phyloP scores from a whole-genome alignment of 2,329 filamentous ascomycete genomes.

The Penicillium sp. region DNA sequence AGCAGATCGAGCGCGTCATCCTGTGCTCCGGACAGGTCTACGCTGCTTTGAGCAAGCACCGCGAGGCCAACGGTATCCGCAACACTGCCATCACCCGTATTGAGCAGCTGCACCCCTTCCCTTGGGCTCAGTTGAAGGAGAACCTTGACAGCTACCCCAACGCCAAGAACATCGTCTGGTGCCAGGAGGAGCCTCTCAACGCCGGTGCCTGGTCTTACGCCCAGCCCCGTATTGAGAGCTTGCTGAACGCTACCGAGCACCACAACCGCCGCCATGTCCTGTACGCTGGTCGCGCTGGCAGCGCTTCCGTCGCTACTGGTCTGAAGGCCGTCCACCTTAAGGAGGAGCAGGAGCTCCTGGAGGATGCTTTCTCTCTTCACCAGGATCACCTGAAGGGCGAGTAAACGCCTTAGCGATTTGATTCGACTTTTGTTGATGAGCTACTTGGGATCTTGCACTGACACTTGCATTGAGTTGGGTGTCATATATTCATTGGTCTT shows the following conservation, averaged over 20 bases:
- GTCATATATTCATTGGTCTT: conserved; percentile 27
- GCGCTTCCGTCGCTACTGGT: conserved; percentile 89
- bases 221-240: conserved; percentile 95
- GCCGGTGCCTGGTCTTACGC: conserved; percentile 95
- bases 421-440: conserved; percentile 3
- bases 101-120: conserved; percentile 98
- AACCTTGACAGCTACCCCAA: conserved; percentile 97
- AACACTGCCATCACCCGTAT: conserved; percentile 92
- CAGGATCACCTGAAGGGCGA: conserved; percentile 67
- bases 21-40: conserved; percentile 95
- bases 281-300: conserved; percentile 93
- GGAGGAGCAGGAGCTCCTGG: conserved; percentile 83
- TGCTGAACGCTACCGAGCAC: conserved; percentile 87
- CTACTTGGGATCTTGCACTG: conserved; percentile 6
- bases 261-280: conserved; percentile 93
- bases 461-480: conserved; percentile 19
- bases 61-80: conserved; percentile 78
- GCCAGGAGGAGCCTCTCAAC: conserved; percentile 96
- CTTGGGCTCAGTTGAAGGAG: conserved; percentile 93
- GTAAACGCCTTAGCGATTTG: conserved; percentile 38
- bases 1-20: conserved; percentile 90
- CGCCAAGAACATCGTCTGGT: conserved; percentile 95
- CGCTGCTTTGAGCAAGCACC: conserved; percentile 84
- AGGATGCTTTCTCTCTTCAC: conserved; percentile 61
- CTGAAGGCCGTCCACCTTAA: conserved; percentile 83